Evolutionary conservation across 495 filamentous ascomycete genomes (phyloP), one percentile per base, ranked within the genome.

Genomic region (Melanomma pulvis-pyrius): DNA sequence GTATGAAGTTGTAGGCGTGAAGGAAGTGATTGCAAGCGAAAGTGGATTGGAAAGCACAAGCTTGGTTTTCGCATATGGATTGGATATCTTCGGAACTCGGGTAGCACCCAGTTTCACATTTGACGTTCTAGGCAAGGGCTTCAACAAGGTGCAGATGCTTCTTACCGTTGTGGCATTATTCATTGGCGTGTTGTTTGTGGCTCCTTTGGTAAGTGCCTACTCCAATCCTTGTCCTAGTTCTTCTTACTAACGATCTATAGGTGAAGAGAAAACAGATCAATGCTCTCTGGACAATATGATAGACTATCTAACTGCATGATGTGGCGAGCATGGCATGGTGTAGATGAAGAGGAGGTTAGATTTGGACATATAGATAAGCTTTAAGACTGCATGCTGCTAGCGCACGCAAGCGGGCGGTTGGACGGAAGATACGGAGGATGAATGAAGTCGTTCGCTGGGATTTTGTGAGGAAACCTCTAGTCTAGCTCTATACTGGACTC

Each of bases 21-120:
- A 84, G 57, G 79, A 84, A 41, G 82, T 97, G 19, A 82, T 93
- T 12, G 87, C 91, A 0, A 82, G 79, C 17, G 92, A 93, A 0
- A 88, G 91, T 0, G 70, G 89, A 0, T 82, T 99, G n/a, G 94
- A 99, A 78, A 97, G 92, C 76, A 97, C 94, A 13, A 92, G 90
- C 71, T 75, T 99, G 47, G 84, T 99, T 28, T 86, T 98, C 71
- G 93, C 92, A 2, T 97, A 89, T 74, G 96, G 96, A 2, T 70
- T 89, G 0, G 94, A 99, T 74, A 77, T 98, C 32, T 99, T 92
- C 70, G 92, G 90, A 5, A 92, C 93, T 2, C 80, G 92, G 15
- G 87, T 94, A 32, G 85, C 87, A 29, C 94, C 94, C 0, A 96
- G 91, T 73, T 84, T 88, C 60, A 83, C 89, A 3, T 99, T 98